Evolutionary conservation across 2,329 filamentous ascomycete species (phyloP).

Genomic region (Phoma sp.): DNA sequence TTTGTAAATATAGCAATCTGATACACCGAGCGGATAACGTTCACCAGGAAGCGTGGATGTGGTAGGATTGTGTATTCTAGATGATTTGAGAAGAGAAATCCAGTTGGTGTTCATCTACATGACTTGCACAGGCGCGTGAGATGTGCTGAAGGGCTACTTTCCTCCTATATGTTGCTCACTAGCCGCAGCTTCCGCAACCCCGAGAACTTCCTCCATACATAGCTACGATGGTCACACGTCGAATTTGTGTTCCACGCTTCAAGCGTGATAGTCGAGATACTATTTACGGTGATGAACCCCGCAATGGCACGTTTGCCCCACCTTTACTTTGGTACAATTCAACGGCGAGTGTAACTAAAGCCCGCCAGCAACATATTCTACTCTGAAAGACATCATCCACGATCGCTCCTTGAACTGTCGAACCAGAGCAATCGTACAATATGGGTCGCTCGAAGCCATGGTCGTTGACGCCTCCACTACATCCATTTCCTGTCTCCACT

Average conservation of each 20-base stretch:
- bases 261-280: background rate
- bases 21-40: constrained; percentile 18
- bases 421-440: no score
- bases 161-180: background rate
- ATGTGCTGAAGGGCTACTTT: background rate
- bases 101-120: constrained; percentile 21
- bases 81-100: constrained; percentile 35
- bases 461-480: no score
- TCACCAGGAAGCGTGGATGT: constrained; percentile 20
- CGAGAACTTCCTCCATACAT: background rate
- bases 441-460: no score
- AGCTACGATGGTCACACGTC: background rate
- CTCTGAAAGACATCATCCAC: no score
- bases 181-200: background rate
- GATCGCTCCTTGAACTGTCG: no score
- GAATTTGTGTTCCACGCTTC: background rate
- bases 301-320: background rate
- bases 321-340: constrained; percentile 5
- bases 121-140: background rate
- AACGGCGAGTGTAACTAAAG: background rate
- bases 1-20: constrained; percentile 72
- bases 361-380: background rate
- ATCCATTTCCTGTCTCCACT: no score
- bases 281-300: background rate
- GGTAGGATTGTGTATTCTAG: constrained; percentile 45